Evolutionary conservation across 1,139 yeast genomes (phyloP).

Genomic region (Kodamaea suecica): DNA sequence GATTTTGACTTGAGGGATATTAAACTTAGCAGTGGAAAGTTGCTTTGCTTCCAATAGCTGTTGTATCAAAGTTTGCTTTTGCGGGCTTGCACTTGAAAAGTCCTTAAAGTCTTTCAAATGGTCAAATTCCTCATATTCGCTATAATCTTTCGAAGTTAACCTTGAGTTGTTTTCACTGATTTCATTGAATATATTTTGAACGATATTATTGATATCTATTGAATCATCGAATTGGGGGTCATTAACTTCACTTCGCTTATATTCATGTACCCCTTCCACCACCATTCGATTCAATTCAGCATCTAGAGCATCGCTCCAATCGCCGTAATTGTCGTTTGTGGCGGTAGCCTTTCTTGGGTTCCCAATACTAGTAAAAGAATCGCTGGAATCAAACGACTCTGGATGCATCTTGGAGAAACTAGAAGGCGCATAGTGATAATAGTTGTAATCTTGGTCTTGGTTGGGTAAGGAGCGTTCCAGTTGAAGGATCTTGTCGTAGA

Average conservation of each 20-base stretch:
- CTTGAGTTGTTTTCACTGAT: conserved; percentile 7
- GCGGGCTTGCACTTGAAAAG: conserved; percentile 6
- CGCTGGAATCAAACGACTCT: background rate
- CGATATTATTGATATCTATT: conserved; percentile 6
- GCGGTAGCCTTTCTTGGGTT: no score
- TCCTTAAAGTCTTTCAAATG: conserved; percentile 6
- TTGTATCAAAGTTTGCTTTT: conserved; percentile 2
- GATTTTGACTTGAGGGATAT: conserved; percentile 8
- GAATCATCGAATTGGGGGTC: conserved; percentile 6
- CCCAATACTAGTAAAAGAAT: background rate
- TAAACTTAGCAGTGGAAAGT: conserved; percentile 4
- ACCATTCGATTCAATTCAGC: conserved; percentile 10
- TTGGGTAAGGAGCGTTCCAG: no score
- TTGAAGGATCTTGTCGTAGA: background rate
- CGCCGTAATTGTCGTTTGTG: conserved; percentile 7
- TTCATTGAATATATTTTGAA: conserved; percentile 7
- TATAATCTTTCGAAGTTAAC: background rate
- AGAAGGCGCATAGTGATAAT: conserved; percentile 8
- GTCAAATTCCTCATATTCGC: conserved; percentile 3
- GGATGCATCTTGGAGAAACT: conserved; percentile 1
- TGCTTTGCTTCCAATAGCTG: conserved; percentile 4
- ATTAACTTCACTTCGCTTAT: conserved; percentile 1
- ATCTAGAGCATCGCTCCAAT: conserved; percentile 10
- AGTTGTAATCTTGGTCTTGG: conserved; percentile 2
- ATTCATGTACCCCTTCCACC: conserved; percentile 9